These are phyloP conservation scores for Eucalyptus grandis DNA, from an alignment of 345 rosid genomes.

Conservation along the genomic window DNA sequence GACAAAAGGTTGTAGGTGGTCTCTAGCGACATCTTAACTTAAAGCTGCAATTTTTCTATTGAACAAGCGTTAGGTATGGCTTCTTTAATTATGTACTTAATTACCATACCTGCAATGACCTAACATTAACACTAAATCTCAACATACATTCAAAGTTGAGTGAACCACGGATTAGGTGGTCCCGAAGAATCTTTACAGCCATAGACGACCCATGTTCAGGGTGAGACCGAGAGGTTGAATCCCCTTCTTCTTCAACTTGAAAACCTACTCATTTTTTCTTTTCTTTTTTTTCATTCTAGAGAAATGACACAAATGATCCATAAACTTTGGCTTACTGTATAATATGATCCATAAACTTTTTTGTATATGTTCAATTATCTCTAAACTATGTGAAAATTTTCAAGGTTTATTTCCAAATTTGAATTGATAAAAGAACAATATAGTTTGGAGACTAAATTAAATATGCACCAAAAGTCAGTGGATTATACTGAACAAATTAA, in stretches of 20 bases:
- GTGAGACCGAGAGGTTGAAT: not conserved
- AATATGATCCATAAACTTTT: no score
- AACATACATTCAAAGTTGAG: not conserved
- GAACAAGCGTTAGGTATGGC: not conserved
- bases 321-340: accelerated
- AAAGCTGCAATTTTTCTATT: not conserved
- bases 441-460: no score
- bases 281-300: not conserved
- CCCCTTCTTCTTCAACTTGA: not conserved
- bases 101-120: not conserved
- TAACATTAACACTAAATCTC: not conserved
- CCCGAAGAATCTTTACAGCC: not conserved
- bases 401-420: no score
- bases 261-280: not conserved
- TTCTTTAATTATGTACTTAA: not conserved
- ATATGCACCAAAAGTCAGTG: no score
- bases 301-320: not conserved
- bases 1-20: not conserved
- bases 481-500: no score
- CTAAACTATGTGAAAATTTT: no score
- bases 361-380: no score
- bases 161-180: not conserved
- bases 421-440: no score
- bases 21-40: not conserved
- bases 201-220: not conserved